Evolutionary conservation across 2,329 filamentous ascomycete species (phyloP), one percentile per base, ranked within the genome.

Genomic region (Macrophomina phaseolina): DNA sequence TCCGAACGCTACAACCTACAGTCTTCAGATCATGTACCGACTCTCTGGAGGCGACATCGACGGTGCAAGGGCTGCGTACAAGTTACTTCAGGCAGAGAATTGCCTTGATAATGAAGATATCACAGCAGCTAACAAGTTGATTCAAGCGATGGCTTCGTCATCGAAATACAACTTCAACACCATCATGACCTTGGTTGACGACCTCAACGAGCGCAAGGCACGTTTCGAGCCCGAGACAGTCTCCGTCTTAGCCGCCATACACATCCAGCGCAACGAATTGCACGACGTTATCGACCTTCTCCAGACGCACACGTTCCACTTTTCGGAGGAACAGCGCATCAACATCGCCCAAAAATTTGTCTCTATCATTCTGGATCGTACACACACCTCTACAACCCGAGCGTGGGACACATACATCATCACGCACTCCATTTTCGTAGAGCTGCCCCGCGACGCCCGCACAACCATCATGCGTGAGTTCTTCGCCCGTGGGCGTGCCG

Each of bases 241-340:
- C 0, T 87, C 89, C 6, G 85, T 87, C 0, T 82, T 97, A n/a
- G 91, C 89, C 68, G 82, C 89, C 52, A 82, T 91, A 49, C 91
- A 97, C 71, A 84, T 97, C 11, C 85, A 87, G 68, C 88, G 90
- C 48, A 90, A 92, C 72, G 91, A 97, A 74, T 85, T 89, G 51
- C 88, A 89, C 69, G 93, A 96, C 68, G 89, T 93, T 4, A 90
- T 93, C 69, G 92, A 97, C 74, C 85, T 96, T 0, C 85, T 98
- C 16, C 92, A 93, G 30, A 85, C 90, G 4, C 89, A 95, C 71
- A 86, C 88, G 4, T 87, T 89, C 70, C 86, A 89, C 66, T 92
- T 88, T 76, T 91, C 91, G 53, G 83, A 89, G 30, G 82, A 85
- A 12, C 91, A 96, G 75, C 88, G 93, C 68, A 83, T 83, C 7